Evolutionary conservation across 176 grass and related monocot species (phyloP), one percentile per base, ranked within the genome.

Genomic region (Paspalum notatum): DNA sequence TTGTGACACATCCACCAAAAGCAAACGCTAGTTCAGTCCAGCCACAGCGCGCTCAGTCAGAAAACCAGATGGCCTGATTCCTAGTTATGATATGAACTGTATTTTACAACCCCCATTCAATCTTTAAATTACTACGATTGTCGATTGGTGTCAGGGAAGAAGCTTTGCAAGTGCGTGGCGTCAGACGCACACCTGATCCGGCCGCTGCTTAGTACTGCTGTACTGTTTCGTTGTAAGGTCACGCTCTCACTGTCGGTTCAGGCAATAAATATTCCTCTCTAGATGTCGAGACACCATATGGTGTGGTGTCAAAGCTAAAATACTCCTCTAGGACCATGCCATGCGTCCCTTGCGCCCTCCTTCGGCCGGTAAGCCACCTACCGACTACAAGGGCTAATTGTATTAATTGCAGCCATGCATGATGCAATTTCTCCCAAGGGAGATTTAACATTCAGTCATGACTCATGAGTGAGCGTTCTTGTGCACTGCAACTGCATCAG

Each of bases 161-260:
- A 89, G 50, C 78, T 72, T 72, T 72, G 57, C 8, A 21, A 81
- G 74, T 74, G 86, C 77, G 72, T 53, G 43, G 80, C 80, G 74
- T 83, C 80, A 88, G 74, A 41, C 26, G 11, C 78, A 75, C 65
- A 76, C 75, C 85, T 62, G 38, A 81, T 83, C 80, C 50, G 18
- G 43, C 59, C 40, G 71, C 74, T 52, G 74, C 80, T 26, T 82
- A 78, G 71, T 85, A 82, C 82, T 32, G 54, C 55, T 89, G 72
- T 77, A 77, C 78, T 72, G 66, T 85, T 84, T 78, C 22, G 82
- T 66, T 89, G 72, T 66, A 82, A 85, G 83, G 83, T 85, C 77
- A 40, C 82, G 72, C 73, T 66, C 78, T 65, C 49, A 53, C 38
- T 44, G 72, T 82, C 57, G 49, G 82, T 68, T 16, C 48, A 76